phyloP scores from a whole-genome alignment of 1,284 basidiomycete species.

The Thecaphora frezii region DNA sequence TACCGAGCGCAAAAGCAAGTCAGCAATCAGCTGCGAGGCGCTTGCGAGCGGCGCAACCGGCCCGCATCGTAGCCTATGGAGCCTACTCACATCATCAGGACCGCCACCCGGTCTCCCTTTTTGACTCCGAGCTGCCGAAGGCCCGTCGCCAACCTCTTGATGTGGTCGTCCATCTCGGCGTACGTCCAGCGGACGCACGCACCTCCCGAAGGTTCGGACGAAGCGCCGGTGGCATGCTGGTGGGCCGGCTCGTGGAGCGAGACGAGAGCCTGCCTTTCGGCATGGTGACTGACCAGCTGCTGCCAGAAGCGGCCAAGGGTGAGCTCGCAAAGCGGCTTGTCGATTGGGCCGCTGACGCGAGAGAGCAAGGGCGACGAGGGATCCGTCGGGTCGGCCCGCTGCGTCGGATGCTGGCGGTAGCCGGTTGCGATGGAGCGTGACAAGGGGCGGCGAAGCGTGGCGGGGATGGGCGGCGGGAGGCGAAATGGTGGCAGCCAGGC shows the following conservation, averaged over 20 bases:
- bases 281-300: conserved; percentile 65
- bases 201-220: conserved; percentile 53
- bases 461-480: no score
- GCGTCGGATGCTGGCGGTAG: conserved; percentile 21
- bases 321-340: conserved; percentile 67
- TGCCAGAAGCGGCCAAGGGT: conserved; percentile 71
- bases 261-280: conserved; percentile 68
- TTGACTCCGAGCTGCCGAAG: conserved; percentile 69
- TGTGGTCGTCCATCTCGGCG: conserved; percentile 70
- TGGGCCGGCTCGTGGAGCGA: conserved; percentile 67
- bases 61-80: background rate
- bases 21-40: background rate
- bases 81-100: conserved; percentile 67
- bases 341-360: conserved; percentile 63
- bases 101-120: conserved; percentile 76
- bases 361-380: conserved; percentile 22
- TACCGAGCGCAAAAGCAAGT: conserved; percentile 1
- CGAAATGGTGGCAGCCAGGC: no score
- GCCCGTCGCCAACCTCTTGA: conserved; percentile 71
- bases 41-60: background rate
- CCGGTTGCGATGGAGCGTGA: conserved; percentile 1
- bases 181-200: conserved; percentile 74
- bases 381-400: conserved; percentile 3
- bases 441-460: no score
- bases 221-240: conserved; percentile 63